Base-by-base conservation (phyloP, 805 yeast species). In the Spathaspora arborariae region DNA sequence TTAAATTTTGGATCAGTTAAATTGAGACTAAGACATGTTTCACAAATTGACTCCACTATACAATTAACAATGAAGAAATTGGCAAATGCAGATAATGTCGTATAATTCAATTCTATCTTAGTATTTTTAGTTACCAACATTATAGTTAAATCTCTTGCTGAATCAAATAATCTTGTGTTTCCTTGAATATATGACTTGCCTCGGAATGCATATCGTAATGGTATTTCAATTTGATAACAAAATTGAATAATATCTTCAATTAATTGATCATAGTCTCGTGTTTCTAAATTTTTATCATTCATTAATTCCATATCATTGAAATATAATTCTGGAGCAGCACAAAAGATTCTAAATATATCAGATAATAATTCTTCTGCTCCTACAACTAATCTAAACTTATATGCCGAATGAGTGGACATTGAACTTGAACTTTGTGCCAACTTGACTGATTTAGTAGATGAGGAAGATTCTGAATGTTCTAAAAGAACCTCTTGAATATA, bases 1-100 rank as follows among this genome's bases (percentile, higher is more conserved):
- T 67, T 69, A 53, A 70, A 70, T 39, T 62, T 65, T 4, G 67
- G 51, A 45, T 70, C 69, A 0, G 69, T 57, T 10, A 71, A 56
- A 4, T 66, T 57, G 24, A 70, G 57, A 22, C 56, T 57, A 39
- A 68, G 50, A 48, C 72, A 63, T 0, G 69, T 59, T 24, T 71
- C 74, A 45, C 72, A 62, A 1, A 69, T 63, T 7, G 66, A 53
- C 41, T 62, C 63, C 13, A 69, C 54, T 15, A 70, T 58, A 27
- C 56, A 53, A 44, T 64, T 66, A n/a, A 70, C 60, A 10, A 60
- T 56, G 4, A 57, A 34, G 44, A 53, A 62, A 38, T 61, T 63
- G n/a, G 63, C 53, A 46, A 58, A 56, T 1, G 63, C 57, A 1
- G 64, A 55, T n/a, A 63, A 54, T 1, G 54, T 53, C 5, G 62